Conservation (phyloP, 2,329 filamentous ascomycete species). For the Whalleya microplaca region DNA sequence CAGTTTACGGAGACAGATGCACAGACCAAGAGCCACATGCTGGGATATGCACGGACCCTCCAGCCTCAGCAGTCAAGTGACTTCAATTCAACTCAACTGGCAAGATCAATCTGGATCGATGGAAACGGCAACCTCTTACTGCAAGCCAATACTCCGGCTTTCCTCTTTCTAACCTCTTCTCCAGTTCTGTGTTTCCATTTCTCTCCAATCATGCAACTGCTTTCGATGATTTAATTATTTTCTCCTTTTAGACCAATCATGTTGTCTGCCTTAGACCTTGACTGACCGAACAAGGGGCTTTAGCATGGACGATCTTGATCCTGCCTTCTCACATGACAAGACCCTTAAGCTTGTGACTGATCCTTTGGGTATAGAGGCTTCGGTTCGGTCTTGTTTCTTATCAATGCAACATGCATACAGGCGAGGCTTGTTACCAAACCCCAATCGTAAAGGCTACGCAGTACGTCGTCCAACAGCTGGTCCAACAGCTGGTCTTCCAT, state of each 20-base stretch:
- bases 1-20: neutral
- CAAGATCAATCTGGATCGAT: neutral
- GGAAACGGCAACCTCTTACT: neutral
- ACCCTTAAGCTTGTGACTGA: constrained; percentile 21
- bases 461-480: constrained; percentile 9
- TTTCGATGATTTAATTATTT: constrained; percentile 2
- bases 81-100: neutral
- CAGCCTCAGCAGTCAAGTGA: neutral
- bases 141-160: neutral
- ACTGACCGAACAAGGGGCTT: constrained; percentile 16
- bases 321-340: constrained; percentile 12
- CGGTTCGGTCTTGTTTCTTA: constrained; percentile 21
- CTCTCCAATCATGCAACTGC: constrained; percentile 21
- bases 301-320: constrained; percentile 16
- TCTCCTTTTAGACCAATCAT: constrained; percentile 20
- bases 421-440: constrained; percentile 4
- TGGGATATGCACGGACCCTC: neutral
- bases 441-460: constrained; percentile 3
- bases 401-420: constrained; percentile 9
- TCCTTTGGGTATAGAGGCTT: constrained; percentile 17
- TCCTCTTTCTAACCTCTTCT: neutral
- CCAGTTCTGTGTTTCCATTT: constrained; percentile 13
- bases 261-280: constrained; percentile 14
- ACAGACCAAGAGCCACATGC: neutral
- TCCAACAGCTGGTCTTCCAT: neutral